phyloP scores from a whole-genome alignment of 495 filamentous ascomycete genomes.

The Sabuloglossum arenarium region DNA sequence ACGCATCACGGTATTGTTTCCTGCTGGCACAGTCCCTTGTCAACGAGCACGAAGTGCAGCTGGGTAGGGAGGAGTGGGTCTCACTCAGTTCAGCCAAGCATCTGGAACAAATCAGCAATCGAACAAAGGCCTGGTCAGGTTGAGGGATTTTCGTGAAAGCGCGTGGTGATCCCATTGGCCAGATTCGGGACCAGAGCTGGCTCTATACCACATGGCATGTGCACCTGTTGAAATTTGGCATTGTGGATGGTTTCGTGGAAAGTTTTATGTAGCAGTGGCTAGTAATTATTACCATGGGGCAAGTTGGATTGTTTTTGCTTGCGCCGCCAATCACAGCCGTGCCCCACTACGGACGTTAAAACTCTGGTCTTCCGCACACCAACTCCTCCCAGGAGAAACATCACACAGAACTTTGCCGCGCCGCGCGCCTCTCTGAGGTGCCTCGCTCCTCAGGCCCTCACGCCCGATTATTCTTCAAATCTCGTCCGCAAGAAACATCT shows the following conservation, averaged over 20 bases:
- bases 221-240: too few species aligned
- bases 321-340: not conserved
- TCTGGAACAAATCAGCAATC: not conserved
- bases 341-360: not conserved
- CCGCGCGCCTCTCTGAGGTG: not conserved
- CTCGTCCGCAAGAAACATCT: not conserved
- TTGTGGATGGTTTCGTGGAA: too few species aligned
- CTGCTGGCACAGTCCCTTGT: not conserved
- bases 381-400: not conserved
- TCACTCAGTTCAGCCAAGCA: not conserved
- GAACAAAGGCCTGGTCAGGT: not conserved
- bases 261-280: too few species aligned
- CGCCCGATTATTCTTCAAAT: too few species aligned
- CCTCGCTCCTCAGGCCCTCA: not conserved
- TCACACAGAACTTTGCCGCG: not conserved
- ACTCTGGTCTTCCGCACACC: not conserved
- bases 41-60: not conserved
- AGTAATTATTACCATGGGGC: too few species aligned
- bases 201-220: not conserved
- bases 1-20: not conserved
- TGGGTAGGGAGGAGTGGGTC: not conserved
- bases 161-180: not conserved
- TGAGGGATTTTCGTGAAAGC: not conserved
- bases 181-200: not conserved
- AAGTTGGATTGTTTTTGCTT: not conserved